Evolutionary conservation across 2,329 filamentous ascomycete genomes (phyloP).

Genomic region (Blastomyces percursus): DNA sequence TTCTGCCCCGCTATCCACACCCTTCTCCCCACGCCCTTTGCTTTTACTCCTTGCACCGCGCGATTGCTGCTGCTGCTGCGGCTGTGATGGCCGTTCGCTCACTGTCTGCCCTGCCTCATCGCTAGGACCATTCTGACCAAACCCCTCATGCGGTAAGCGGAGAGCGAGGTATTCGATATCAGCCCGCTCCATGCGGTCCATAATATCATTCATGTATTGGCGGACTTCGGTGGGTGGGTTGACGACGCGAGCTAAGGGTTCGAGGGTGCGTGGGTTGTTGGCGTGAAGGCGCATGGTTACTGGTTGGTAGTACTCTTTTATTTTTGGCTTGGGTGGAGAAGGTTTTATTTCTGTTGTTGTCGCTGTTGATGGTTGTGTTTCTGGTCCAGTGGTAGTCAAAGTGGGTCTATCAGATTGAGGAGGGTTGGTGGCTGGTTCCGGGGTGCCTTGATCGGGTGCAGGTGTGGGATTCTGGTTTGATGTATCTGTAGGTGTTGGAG

Average conservation of each 20-base stretch:
- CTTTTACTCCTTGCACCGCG: conserved; percentile 16
- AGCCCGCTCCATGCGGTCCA: conserved; percentile 46
- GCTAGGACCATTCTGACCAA: conserved; percentile 11
- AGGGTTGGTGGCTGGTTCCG: conserved; percentile 15
- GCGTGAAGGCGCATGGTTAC: conserved; percentile 48
- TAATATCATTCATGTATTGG: conserved; percentile 46
- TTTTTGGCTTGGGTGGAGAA: conserved; percentile 9
- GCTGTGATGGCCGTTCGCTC: conserved; percentile 6
- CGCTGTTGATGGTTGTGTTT: conserved; percentile 7
- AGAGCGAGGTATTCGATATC: conserved; percentile 47
- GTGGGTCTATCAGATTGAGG: conserved; percentile 5
- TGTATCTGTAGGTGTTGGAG: conserved; percentile 16
- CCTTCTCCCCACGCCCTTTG: conserved; percentile 20
- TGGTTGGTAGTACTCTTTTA: conserved; percentile 41
- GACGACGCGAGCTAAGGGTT: conserved; percentile 46
- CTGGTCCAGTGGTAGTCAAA: conserved; percentile 8
- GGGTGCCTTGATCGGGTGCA: conserved; percentile 12
- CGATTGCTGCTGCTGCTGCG: conserved; percentile 3
- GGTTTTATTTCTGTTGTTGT: conserved; percentile 12
- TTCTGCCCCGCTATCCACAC: conserved; percentile 20
- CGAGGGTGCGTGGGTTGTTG: conserved; percentile 41
- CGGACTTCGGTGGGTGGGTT: conserved; percentile 44
- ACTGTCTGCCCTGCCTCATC: conserved; percentile 23
- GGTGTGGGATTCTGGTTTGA: conserved; percentile 5
- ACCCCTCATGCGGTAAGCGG: conserved; percentile 39